Evolutionary conservation across 2,329 filamentous ascomycete species (phyloP), one percentile per base, ranked within the genome.

Genomic region (Colletotrichum tropicale): DNA sequence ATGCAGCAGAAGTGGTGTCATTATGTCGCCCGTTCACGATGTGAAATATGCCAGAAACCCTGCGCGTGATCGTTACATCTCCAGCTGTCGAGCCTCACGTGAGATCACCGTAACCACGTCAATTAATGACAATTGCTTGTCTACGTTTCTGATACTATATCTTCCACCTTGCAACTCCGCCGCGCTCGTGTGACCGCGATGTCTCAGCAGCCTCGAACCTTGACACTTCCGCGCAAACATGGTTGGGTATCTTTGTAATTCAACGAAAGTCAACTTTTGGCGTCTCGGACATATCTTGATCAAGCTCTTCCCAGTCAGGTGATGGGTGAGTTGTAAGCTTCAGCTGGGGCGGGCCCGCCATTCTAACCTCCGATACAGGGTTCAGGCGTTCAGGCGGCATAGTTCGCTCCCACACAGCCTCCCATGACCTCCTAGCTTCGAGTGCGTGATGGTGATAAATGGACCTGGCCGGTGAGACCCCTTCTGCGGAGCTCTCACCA

Each of bases 361-460:
- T 8, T 3, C 18, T 28, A 18, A 65, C 21, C 34, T 73, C 73
- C 6, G 56, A 43, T n/a, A 65, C 36, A 2, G 70, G 16, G 3
- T 30, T 9, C 3, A 65, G 16, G 12, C 43, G 21, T 2, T 56
- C 38, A 3, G 21, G 2, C 6, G 70, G 70, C 32, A 73, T 67
- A 4, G 56, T 64, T 12, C 13, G 36, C 13, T 73, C 70, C 73
- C 70, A 75, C 2, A 65, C 56, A 8, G 70, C 73, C 15, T 75
- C 70, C 70, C 73, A 75, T 5, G 52, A 67, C 21, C 64, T 75
- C 9, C 70, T 56, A 7, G 70, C 70, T 8, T 75, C 56, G 3
- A 73, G 24, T 5, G 72, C 64, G n/a, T 73, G 56, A 9, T 68
- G n/a, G 3, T 75, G 21, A 9, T n/a, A 56, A 0, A 61, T 21